Evolutionary conservation across 306 rosid species (phyloP).

Genomic region (Cyamopsis tetragonoloba): DNA sequence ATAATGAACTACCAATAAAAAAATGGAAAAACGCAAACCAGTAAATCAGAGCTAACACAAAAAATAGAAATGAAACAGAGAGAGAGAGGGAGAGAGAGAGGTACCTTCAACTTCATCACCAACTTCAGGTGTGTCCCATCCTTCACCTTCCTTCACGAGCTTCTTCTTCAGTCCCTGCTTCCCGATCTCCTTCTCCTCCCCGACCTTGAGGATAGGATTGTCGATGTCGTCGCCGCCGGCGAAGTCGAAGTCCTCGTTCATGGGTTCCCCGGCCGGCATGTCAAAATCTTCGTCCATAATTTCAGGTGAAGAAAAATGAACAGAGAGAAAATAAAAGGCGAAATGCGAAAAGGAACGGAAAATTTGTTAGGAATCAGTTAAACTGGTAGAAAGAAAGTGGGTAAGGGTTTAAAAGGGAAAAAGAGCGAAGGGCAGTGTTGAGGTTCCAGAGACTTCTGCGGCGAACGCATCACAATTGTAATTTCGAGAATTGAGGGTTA

Average conservation of each 20-base stretch:
- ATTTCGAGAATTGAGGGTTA: background rate
- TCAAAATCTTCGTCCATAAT: constrained; percentile 78
- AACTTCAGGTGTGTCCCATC: constrained; percentile 70
- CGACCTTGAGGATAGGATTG: constrained; percentile 38
- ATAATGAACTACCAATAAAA: constrained; percentile 60
- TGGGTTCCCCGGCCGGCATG: constrained; percentile 39
- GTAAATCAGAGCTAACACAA: background rate
- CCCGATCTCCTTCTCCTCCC: constrained; percentile 94
- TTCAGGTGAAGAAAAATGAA: too few relatives aligned
- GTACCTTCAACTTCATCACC: constrained; percentile 94
- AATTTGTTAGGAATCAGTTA: too few relatives aligned
- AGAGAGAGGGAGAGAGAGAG: background rate
- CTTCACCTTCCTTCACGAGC: constrained; percentile 77
- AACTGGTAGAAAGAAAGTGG: too few relatives aligned
- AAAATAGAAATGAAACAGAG: background rate
- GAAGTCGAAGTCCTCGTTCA: constrained; percentile 69
- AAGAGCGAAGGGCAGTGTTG: too few relatives aligned
- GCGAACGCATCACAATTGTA: background rate
- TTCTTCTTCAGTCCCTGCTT: constrained; percentile 80
- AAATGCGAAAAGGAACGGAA: too few relatives aligned
- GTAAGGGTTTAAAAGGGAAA: background rate
- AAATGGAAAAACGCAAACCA: background rate
- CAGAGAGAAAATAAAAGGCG: too few relatives aligned
- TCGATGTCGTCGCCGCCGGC: constrained; percentile 30
- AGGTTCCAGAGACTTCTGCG: background rate